Evolutionary conservation across 2,329 filamentous ascomycete genomes (phyloP).

Genomic region (Xylariomycetidae sp.): DNA sequence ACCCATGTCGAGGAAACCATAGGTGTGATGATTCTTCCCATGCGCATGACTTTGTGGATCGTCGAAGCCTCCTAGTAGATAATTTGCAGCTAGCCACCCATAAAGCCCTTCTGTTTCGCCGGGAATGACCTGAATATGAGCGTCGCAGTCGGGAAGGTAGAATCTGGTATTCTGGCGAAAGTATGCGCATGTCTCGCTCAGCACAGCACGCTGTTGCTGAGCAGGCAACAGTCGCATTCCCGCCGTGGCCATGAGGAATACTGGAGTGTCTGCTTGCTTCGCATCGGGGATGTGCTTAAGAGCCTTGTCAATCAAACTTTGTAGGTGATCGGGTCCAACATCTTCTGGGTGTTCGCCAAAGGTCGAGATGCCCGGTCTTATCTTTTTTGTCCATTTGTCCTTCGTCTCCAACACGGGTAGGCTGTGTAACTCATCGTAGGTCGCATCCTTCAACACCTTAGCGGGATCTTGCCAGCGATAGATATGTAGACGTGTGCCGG

Average conservation of each 20-base stretch:
- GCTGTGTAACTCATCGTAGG: slow-evolving; percentile 55
- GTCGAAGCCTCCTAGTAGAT: slow-evolving; percentile 88
- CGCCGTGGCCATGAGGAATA: slow-evolving; percentile 93
- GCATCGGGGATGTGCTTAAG: slow-evolving; percentile 70
- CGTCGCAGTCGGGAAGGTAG: slow-evolving; percentile 78
- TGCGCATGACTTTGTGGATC: slow-evolving; percentile 68
- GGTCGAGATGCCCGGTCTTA: slow-evolving; percentile 85
- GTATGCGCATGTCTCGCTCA: slow-evolving; percentile 79
- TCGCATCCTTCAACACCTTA: slow-evolving; percentile 58
- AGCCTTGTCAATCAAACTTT: slow-evolving; percentile 76
- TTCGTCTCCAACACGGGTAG: slow-evolving; percentile 80
- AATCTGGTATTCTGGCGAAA: slow-evolving; percentile 74
- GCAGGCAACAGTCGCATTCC: slow-evolving; percentile 85
- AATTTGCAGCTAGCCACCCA: slow-evolving; percentile 96
- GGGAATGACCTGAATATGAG: slow-evolving; percentile 90
- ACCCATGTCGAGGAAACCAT: slow-evolving; percentile 97
- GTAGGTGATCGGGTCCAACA: slow-evolving; percentile 78
- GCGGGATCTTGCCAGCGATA: slow-evolving; percentile 87
- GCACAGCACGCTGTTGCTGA: slow-evolving; percentile 64
- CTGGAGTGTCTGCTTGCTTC: slow-evolving; percentile 76
- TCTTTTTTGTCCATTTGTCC: slow-evolving; percentile 88
- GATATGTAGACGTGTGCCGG: slow-evolving; percentile 89
- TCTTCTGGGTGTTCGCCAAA: slow-evolving; percentile 73
- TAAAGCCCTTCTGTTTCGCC: slow-evolving; percentile 95
- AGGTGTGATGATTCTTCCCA: slow-evolving; percentile 86